Evolutionary conservation across 1,284 basidiomycete species (phyloP).

Genomic region (Leccinum ponderosum): DNA sequence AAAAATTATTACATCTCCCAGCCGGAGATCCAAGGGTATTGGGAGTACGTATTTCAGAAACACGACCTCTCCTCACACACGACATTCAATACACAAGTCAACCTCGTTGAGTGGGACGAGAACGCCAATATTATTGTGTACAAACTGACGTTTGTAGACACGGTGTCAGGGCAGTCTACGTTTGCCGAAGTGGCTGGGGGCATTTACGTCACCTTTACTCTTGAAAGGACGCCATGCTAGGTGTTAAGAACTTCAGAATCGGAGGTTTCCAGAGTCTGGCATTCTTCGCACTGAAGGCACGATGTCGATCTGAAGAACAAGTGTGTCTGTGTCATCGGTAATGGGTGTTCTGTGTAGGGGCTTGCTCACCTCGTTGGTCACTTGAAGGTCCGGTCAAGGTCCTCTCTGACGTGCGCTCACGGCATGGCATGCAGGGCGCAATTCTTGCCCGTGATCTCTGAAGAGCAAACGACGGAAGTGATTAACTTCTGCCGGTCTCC

Average conservation of each 20-base stretch:
- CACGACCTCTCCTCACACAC: slow-evolving; percentile 43
- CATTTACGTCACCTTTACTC: slow-evolving; percentile 47
- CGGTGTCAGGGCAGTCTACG: slow-evolving; percentile 30
- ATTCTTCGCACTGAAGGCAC: slow-evolving; percentile 59
- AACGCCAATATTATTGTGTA: slow-evolving; percentile 36
- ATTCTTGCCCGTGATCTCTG: slow-evolving; percentile 49
- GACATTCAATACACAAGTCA: slow-evolving; percentile 42
- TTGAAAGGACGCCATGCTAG: slow-evolving; percentile 33
- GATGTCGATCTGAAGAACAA: slow-evolving; percentile 53
- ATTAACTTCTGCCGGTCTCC: slow-evolving; percentile 55
- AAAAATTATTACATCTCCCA: slow-evolving; percentile 43
- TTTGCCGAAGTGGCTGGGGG: slow-evolving; percentile 40
- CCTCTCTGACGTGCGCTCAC: slow-evolving; percentile 13
- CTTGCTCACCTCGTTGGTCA: slow-evolving; percentile 10
- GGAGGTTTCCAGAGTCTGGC: slow-evolving; percentile 46
- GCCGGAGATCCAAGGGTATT: slow-evolving; percentile 52
- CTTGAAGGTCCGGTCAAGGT: not conserved
- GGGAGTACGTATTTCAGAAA: slow-evolving; percentile 46
- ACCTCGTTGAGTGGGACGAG: slow-evolving; percentile 47
- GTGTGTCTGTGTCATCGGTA: slow-evolving; percentile 61
- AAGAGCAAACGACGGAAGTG: slow-evolving; percentile 48
- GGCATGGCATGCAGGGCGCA: slow-evolving; percentile 44
- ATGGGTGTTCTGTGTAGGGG: slow-evolving; percentile 60
- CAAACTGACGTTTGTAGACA: slow-evolving; percentile 40
- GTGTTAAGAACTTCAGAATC: slow-evolving; percentile 41